Evolutionary conservation across 2,329 filamentous ascomycete species (phyloP), one percentile per base, ranked within the genome.

Genomic region (Claviceps capensis): DNA sequence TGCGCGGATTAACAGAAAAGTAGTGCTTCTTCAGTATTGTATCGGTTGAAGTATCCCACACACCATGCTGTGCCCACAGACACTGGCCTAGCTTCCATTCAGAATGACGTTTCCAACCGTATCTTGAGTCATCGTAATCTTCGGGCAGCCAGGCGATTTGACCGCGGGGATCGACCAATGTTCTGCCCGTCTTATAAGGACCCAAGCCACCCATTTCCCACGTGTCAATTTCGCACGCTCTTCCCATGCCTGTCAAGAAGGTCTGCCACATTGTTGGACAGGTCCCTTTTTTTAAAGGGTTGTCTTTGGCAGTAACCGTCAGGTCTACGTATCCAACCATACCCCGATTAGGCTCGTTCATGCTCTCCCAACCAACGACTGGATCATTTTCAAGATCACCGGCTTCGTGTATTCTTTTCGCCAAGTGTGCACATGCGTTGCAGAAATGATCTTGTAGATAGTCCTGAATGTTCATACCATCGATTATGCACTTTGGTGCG

Each of bases 201-300:
- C 93, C 93, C 63, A 97, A 81, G 5, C 86, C 85, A 30, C 91
- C 93, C 75, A 98, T 95, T 45, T 91, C 90, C 85, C 88, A 98
- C 0, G 83, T 88, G 51, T 91, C 83, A 42, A 96, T 78, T 69
- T 98, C 93, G 61, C 88, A 90, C 43, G 93, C 85, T 55, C 88
- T 78, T 2, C 93, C 93, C 52, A 88, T 89, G n/a, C 90, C 93
- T 0, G 86, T 91, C 37, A 97, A 73, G 37, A 98, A 86, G 1
- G 88, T 84, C 69, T 98, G 94, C 81, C 91, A 98, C 55, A 89
- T 85, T 4, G 93, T 97, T 23, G 93, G 93, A 23, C 85, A 88
- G 4, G 90, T 95, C 16, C 90, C 89, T 65, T 97, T 94, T 62
- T 95, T 88, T 48, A 97, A 72, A 49, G 90, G 88, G 62, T 97